These are phyloP conservation scores for Pythium brachiatum DNA, from an alignment of 352 stramenopile genomes.

Conservation along the genomic window DNA sequence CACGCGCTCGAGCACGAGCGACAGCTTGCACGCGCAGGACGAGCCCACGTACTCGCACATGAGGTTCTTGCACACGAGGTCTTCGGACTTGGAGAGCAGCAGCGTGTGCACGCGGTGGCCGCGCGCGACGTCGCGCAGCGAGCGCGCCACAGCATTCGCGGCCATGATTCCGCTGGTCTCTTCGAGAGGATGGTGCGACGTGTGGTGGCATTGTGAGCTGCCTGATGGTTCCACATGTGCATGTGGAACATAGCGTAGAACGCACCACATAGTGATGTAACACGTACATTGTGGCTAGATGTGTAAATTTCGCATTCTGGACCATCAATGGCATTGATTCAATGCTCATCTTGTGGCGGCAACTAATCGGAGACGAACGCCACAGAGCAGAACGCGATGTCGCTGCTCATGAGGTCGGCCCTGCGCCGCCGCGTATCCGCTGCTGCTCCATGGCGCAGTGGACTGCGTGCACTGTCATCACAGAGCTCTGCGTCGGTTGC, in stretches of 20 bases:
- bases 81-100: slow-evolving; percentile 67
- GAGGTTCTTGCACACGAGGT: slow-evolving; percentile 89
- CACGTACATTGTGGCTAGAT: neutral
- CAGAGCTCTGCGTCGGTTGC: neutral
- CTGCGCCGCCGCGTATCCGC: slow-evolving; percentile 6
- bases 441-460: neutral
- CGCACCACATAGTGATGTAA: neutral
- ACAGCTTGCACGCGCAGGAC: slow-evolving; percentile 82
- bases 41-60: slow-evolving; percentile 91
- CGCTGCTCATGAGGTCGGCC: slow-evolving; percentile 11
- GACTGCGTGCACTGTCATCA: slow-evolving; percentile 21
- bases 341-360: slow-evolving; percentile 11
- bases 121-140: slow-evolving; percentile 68
- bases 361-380: neutral
- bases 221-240: neutral
- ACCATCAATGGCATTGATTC: no score
- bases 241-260: slow-evolving; percentile 3
- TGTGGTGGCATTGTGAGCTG: neutral
- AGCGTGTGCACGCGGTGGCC: slow-evolving; percentile 52
- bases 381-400: slow-evolving; percentile 8
- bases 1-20: slow-evolving; percentile 71
- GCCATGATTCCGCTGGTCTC: neutral
- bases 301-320: neutral
- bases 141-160: slow-evolving; percentile 29
- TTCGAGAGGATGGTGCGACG: neutral